Percentiles rank a stretch among this genome's conserved stretches.
These are phyloP conservation scores for Chernovozyma sophiae-reginae DNA, from an alignment of 1,139 yeast genomes.

Conservation along the genomic window DNA sequence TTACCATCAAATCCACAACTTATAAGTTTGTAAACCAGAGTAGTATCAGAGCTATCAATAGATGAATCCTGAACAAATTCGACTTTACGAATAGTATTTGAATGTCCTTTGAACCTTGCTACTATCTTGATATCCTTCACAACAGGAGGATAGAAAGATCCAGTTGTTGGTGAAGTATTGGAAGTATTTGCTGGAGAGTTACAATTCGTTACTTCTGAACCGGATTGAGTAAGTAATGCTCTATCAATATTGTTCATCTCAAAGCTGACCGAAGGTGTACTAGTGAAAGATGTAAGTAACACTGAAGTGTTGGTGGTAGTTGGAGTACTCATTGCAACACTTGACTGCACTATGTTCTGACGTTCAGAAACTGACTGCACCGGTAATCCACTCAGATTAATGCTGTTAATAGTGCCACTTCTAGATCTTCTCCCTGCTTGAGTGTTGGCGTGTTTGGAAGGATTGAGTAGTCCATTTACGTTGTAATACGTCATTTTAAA, in stretches of 20 bases:
- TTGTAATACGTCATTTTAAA: slow-evolving; percentile 45
- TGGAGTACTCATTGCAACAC: neutral
- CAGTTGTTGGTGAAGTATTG: slow-evolving; percentile 3
- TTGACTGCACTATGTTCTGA: neutral
- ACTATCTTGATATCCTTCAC: slow-evolving; percentile 41
- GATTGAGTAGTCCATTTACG: slow-evolving; percentile 27
- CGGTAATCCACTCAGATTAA: slow-evolving; percentile 8
- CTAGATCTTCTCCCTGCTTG: slow-evolving; percentile 28
- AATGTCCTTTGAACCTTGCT: slow-evolving; percentile 60
- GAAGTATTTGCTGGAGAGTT: neutral
- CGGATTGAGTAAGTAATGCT: slow-evolving; percentile 2
- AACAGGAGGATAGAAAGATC: slow-evolving; percentile 29
- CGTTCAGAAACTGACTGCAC: slow-evolving; percentile 4
- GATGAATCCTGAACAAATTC: slow-evolving; percentile 22
- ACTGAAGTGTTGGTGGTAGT: slow-evolving; percentile 8
- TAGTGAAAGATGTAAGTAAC: slow-evolving; percentile 19
- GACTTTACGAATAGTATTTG: slow-evolving; percentile 57
- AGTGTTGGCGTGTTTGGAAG: slow-evolving; percentile 12
- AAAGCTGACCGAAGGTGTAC: slow-evolving; percentile 20
- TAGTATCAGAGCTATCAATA: slow-evolving; percentile 20
- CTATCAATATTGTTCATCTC: slow-evolving; percentile 14
- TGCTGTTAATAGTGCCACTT: slow-evolving; percentile 36
- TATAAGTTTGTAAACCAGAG: slow-evolving; percentile 50
- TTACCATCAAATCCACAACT: slow-evolving; percentile 72
- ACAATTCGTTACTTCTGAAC: neutral